Conservation (phyloP, 371 early-diverging fungal species). For the Zychaea mexicana region DNA sequence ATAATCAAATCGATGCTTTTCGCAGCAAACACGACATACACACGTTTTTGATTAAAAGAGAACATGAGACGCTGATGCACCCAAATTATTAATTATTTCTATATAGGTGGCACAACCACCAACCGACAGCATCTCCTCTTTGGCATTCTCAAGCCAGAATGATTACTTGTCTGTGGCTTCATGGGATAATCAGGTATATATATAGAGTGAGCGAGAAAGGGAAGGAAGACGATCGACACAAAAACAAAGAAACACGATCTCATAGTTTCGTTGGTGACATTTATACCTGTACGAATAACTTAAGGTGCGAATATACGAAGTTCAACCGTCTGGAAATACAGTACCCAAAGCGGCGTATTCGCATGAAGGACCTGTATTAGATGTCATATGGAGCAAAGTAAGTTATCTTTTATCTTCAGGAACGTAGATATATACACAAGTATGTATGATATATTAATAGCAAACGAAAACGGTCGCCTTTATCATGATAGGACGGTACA, state of each 20-base stretch:
- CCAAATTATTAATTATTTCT: too few relatives aligned
- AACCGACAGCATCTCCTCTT: slow-evolving; percentile 79
- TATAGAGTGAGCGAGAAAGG: too few relatives aligned
- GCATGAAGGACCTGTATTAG: slow-evolving; percentile 87
- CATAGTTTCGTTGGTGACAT: too few relatives aligned
- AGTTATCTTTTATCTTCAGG: not conserved
- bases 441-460: not conserved
- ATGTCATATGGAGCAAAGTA: slow-evolving; percentile 89
- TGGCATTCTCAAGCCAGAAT: slow-evolving; percentile 81
- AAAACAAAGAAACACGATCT: too few relatives aligned
- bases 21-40: too few relatives aligned
- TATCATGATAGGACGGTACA: slow-evolving; percentile 73
- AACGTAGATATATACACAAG: not conserved
- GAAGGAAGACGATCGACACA: not conserved
- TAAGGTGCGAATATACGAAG: slow-evolving; percentile 92
- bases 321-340: slow-evolving; percentile 72
- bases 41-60: too few relatives aligned
- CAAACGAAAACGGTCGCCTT: not conserved
- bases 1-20: too few relatives aligned
- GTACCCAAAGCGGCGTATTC: slow-evolving; percentile 76
- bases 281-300: too few relatives aligned
- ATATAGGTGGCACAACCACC: slow-evolving; percentile 71
- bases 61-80: too few relatives aligned
- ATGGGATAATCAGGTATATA: slow-evolving; percentile 95
- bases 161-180: slow-evolving; percentile 87